Base-by-base conservation (phyloP, 495 filamentous ascomycete species). In the Lepraria neglecta region DNA sequence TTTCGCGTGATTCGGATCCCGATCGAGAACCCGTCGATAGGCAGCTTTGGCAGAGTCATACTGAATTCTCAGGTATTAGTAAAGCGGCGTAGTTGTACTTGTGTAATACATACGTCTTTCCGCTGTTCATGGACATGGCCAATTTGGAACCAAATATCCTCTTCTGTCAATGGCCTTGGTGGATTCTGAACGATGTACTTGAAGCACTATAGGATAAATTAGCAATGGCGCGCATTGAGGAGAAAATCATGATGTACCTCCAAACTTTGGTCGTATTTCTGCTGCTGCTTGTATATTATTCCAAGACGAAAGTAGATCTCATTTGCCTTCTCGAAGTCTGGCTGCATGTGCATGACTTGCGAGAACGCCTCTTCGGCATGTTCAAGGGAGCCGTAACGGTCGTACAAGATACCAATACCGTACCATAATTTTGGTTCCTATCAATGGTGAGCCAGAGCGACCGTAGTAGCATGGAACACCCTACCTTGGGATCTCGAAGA, bases 121-220 rank as follows among this genome's bases (percentile, higher is more conserved):
- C 97, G 92, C 67, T 97, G 95, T 67, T 99, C 94, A 71, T 99
- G 90, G 52, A 99, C 94, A 73, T 99, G 94, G 28, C 94, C 94
- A 66, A 99, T 97, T 72, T 99, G 94, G 75, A 99, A 99, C 92
- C 92, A 97, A 62, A 99, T 99, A 69, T 99, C 94, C 71, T 97
- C 94, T 70, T 97, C 92, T 1, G 91, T 97, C 72, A 99, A 74
- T 17, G 94, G 94, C 4, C 90, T 82, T 10, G 94, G 94, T 21
- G 94, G 95, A 51, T 96, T 90, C 60, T 83, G 89, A 58, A 97
- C 90, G 61, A 99, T 99, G 71, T 96, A 99, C 73, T 91, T 91
- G 74, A 99, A 99, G 75, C 94, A 99, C 90, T 97, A 47, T 7
- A 38, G 42, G 12, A 30, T 24, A 17, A 12, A 53, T 62, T 51